phyloP scores from a whole-genome alignment of 768 basidiomycete genomes.

The Tulasnella sp. region DNA sequence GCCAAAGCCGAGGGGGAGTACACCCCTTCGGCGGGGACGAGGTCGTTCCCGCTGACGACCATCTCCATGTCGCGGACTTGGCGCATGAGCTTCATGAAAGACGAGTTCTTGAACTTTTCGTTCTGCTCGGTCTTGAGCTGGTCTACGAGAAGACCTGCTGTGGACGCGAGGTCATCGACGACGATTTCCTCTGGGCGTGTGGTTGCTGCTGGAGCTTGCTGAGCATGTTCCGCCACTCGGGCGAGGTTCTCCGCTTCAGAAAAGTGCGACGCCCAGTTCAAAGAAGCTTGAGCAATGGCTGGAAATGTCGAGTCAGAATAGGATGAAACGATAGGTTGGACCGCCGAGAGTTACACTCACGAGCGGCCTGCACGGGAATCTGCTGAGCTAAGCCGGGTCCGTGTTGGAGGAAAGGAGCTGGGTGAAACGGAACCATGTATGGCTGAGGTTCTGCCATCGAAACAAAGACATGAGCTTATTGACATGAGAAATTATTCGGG shows the following conservation, averaged over 20 bases:
- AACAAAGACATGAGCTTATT: background rate
- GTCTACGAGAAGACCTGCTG: constrained; percentile 67
- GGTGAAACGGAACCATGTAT: background rate
- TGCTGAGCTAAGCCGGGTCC: background rate
- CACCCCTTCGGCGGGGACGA: constrained; percentile 37
- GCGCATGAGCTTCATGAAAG: constrained; percentile 77
- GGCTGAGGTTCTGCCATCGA: background rate
- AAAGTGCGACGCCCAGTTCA: constrained; percentile 13
- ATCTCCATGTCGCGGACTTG: constrained; percentile 70
- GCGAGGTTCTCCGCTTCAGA: constrained; percentile 6
- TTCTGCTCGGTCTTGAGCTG: constrained; percentile 65
- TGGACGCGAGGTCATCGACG: constrained; percentile 63
- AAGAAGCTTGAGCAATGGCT: background rate
- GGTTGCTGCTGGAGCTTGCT: background rate
- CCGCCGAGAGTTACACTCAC: background rate
- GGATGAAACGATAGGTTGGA: background rate
- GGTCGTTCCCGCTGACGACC: constrained; percentile 63
- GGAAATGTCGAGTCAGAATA: background rate
- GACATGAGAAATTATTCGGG: background rate
- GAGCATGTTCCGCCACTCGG: constrained; percentile 14
- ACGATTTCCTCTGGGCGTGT: constrained; percentile 25
- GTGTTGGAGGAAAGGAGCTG: background rate
- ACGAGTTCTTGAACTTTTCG: constrained; percentile 74
- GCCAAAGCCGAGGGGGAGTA: background rate
- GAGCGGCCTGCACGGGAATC: background rate